Conservation (phyloP, 805 yeast genomes). For the Candida succiphila region DNA sequence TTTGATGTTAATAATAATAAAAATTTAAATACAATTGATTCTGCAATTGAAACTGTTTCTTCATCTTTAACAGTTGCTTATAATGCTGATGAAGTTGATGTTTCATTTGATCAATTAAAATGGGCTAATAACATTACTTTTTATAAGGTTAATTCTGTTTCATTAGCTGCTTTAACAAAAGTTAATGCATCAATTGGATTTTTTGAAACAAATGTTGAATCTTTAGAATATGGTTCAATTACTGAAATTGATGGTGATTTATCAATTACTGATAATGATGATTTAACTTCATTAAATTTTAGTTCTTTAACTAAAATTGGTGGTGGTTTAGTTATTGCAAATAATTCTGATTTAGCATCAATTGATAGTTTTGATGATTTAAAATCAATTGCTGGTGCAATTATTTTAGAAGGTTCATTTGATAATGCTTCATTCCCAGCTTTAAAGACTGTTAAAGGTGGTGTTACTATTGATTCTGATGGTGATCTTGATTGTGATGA, state of each 20-base stretch:
- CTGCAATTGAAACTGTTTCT: constrained; percentile 66
- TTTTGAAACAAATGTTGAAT: constrained; percentile 57
- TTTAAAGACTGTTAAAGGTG: constrained; percentile 81
- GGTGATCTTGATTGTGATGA: constrained; percentile 76
- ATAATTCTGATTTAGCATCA: constrained; percentile 63
- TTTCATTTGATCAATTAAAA: constrained; percentile 55
- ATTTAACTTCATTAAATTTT: constrained; percentile 61
- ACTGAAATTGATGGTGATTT: constrained; percentile 71
- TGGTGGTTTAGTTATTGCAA: constrained; percentile 88
- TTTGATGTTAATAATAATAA: constrained; percentile 89
- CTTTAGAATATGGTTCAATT: constrained; percentile 45
- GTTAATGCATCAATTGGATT: constrained; percentile 81
- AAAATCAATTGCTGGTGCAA: constrained; percentile 79
- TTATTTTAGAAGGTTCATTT: constrained; percentile 71
- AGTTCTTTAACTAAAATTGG: constrained; percentile 63
- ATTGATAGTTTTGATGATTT: constrained; percentile 70
- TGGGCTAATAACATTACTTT: constrained; percentile 87
- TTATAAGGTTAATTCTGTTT: constrained; percentile 68
- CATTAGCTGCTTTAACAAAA: constrained; percentile 54
- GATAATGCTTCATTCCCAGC: constrained; percentile 66
- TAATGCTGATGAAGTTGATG: constrained; percentile 73
- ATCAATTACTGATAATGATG: constrained; percentile 62
- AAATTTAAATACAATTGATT: constrained; percentile 60
- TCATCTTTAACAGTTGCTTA: constrained; percentile 69
- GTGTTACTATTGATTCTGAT: constrained; percentile 68